These are phyloP conservation scores for Bidens hawaiensis DNA, from an alignment of 140 eudicot genomes.

Conservation along the genomic window DNA sequence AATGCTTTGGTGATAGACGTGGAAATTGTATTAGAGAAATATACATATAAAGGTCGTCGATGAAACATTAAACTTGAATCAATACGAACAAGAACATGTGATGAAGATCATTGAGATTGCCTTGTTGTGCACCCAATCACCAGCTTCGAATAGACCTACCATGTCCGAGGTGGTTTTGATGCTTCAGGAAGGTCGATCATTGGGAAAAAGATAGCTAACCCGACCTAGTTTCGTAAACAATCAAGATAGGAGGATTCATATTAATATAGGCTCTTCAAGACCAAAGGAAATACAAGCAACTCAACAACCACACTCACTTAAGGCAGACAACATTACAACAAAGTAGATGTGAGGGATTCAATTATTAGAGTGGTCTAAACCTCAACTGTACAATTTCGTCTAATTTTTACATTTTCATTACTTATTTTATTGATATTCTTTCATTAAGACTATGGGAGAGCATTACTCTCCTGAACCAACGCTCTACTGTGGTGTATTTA, in stretches of 20 bases:
- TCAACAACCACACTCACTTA: neutral
- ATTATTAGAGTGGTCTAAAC: neutral
- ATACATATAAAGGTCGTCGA: constrained; percentile 40
- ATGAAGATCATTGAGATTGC: constrained; percentile 38
- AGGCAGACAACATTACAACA: neutral
- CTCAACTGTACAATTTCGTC: too few relatives aligned
- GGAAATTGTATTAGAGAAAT: constrained; percentile 46
- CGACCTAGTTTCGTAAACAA: constrained; percentile 31
- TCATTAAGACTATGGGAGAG: too few relatives aligned
- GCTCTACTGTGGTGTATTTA: too few relatives aligned
- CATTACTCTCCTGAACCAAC: too few relatives aligned
- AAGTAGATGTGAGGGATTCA: neutral
- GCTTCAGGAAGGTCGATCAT: constrained; percentile 28
- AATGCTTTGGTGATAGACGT: constrained; percentile 33
- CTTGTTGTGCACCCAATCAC: constrained; percentile 37
- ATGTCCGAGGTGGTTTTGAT: constrained; percentile 41
- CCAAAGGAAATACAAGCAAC: constrained; percentile 3
- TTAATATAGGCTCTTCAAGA: constrained; percentile 14
- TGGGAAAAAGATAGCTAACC: constrained; percentile 20
- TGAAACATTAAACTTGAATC: constrained; percentile 27
- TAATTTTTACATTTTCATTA: too few relatives aligned
- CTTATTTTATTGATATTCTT: too few relatives aligned
- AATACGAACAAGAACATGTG: constrained; percentile 24
- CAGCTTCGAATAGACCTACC: constrained; percentile 30
- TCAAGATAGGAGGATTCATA: constrained; percentile 22